Evolutionary conservation across 1,284 basidiomycete genomes (phyloP).

Genomic region (Phaffia rhodozyma): DNA sequence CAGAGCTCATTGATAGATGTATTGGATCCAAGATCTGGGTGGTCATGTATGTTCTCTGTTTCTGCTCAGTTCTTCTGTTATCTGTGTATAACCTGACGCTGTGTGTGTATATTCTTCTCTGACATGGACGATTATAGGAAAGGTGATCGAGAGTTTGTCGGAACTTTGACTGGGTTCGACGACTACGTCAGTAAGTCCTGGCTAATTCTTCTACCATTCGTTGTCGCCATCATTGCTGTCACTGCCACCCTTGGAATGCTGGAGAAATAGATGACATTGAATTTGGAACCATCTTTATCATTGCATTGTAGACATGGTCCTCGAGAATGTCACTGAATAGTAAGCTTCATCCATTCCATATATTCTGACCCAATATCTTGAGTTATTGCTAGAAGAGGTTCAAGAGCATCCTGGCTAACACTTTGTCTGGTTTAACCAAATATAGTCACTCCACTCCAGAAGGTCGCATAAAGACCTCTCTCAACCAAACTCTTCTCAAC

Average conservation of each 20-base stretch:
- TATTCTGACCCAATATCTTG: background rate
- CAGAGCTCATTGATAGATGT: conserved; percentile 86
- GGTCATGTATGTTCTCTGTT: conserved; percentile 47
- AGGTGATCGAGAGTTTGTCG: conserved; percentile 86
- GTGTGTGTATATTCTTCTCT: background rate
- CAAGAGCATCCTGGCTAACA: background rate
- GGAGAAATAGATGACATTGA: background rate
- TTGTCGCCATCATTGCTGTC: background rate
- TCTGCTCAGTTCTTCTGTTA: background rate
- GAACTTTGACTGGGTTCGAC: conserved; percentile 92
- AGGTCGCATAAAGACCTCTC: conserved; percentile 67
- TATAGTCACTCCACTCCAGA: conserved; percentile 69
- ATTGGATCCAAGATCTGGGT: conserved; percentile 93
- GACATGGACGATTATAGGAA: conserved; percentile 37
- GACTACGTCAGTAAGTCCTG: conserved; percentile 92
- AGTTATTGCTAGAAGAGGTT: conserved; percentile 16
- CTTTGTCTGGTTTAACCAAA: background rate
- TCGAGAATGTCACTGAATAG: conserved; percentile 97
- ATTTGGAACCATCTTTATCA: background rate
- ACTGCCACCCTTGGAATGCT: background rate
- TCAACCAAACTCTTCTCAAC: conserved; percentile 85
- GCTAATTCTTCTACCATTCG: background rate
- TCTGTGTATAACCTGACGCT: background rate
- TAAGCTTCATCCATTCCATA: conserved; percentile 36
- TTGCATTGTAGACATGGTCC: conserved; percentile 79